phyloP scores from a whole-genome alignment of 306 rosid species.

The Vicia faba region DNA sequence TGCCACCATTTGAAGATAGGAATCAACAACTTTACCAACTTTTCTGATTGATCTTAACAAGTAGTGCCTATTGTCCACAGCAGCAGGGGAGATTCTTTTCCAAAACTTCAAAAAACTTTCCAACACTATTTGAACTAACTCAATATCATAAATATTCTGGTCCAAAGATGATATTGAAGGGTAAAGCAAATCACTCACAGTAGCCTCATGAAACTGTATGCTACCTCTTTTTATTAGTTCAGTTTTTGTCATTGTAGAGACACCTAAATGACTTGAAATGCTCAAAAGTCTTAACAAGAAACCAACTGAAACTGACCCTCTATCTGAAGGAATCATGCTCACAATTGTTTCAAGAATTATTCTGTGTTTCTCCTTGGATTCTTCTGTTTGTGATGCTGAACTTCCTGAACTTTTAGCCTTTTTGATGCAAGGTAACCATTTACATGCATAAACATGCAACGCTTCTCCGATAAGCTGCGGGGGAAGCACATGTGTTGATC shows the following conservation, averaged over 20 bases:
- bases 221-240: constrained; percentile 76
- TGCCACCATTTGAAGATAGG: constrained; percentile 86
- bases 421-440: constrained; percentile 71
- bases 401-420: constrained; percentile 43
- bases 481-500: constrained; percentile 69
- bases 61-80: constrained; percentile 51
- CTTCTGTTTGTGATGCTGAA: constrained; percentile 54
- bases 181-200: constrained; percentile 46
- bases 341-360: constrained; percentile 73
- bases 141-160: constrained; percentile 65
- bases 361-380: constrained; percentile 49
- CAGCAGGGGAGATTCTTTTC: constrained; percentile 65
- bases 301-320: constrained; percentile 77
- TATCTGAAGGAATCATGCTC: constrained; percentile 80
- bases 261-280: constrained; percentile 60
- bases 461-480: constrained; percentile 95
- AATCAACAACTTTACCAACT: constrained; percentile 80
- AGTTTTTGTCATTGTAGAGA: constrained; percentile 63
- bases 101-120: constrained; percentile 74
- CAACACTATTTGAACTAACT: constrained; percentile 65
- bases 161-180: background rate
- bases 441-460: constrained; percentile 82
- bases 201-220: constrained; percentile 81
- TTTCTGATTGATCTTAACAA: constrained; percentile 59
- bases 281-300: constrained; percentile 75